Evolutionary conservation across 1,284 basidiomycete genomes (phyloP).

Genomic region (Gastroboletus turbinatus): DNA sequence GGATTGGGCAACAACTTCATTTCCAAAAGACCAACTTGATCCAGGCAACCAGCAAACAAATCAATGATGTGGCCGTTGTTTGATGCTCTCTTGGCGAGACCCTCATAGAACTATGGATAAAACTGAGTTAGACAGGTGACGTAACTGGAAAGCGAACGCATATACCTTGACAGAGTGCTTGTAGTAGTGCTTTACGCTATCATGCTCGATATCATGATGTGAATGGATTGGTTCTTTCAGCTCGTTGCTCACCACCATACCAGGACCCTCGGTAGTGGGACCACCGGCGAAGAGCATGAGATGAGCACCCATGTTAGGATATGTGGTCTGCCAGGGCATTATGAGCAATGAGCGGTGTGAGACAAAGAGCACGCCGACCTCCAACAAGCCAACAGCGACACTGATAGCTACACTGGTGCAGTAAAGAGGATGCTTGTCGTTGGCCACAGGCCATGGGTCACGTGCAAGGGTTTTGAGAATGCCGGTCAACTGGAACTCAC

Average conservation of each 20-base stretch:
- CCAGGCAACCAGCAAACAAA: constrained; percentile 95
- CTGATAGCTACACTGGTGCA: constrained; percentile 95
- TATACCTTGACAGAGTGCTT: constrained; percentile 93
- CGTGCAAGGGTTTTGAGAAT: constrained; percentile 89
- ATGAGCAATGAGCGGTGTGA: background rate
- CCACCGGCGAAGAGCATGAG: constrained; percentile 98
- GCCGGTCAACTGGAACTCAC: constrained; percentile 95
- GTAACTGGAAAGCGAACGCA: background rate
- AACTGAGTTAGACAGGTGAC: constrained; percentile 3
- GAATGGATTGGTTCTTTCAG: constrained; percentile 97
- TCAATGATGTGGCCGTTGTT: constrained; percentile 96
- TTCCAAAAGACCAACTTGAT: constrained; percentile 96
- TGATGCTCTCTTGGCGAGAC: constrained; percentile 90
- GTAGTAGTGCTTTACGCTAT: constrained; percentile 96
- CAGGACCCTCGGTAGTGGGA: constrained; percentile 96
- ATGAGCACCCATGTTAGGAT: constrained; percentile 93
- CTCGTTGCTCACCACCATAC: constrained; percentile 95
- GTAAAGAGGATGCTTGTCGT: constrained; percentile 91
- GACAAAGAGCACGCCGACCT: constrained; percentile 48
- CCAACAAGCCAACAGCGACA: constrained; percentile 93
- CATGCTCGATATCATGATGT: constrained; percentile 98
- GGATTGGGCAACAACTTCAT: constrained; percentile 96
- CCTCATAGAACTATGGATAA: constrained; percentile 84
- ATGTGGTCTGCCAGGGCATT: constrained; percentile 62
- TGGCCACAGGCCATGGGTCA: constrained; percentile 97